Evolutionary conservation across 1,139 yeast species (phyloP), one percentile per base, ranked within the genome.

Genomic region (Hanseniaspora uvarum): DNA sequence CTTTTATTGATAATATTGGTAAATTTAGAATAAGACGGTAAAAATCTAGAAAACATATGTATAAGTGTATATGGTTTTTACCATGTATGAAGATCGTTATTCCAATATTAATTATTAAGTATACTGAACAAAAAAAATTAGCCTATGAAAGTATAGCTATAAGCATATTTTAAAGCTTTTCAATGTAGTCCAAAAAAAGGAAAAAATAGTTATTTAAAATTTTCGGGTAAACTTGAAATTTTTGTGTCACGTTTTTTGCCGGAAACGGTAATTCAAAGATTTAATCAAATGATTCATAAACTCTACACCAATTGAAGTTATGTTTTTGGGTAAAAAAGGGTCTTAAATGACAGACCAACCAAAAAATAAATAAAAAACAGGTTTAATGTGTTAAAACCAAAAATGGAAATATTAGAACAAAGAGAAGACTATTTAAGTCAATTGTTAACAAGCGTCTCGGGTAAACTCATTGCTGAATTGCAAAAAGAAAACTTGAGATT

Each of bases 401-500:
- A n/a, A 23, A 44, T 50, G 48, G 39, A 30, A 1, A 19, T 11
- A 8, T 30, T 43, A 7, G 43, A 41, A 3, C n/a, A 34, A 16
- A 18, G 30, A 21, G 48, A 43, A 28, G 16, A 16, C 12, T 38
- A 50, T 6, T 16, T 50, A 18, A 37, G 21, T 5, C 31, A 44
- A 3, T 16, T 50, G 14, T 18, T 50, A 16, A 44, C 39, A 14
- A 33, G 44, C 14, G 30, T 30, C 1, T 50, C 53, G 5, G 53
- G 48, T 19, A 50, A 43, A 16, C 40, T 50, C 4, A 50, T 50
- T 23, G n/a, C 43, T 5, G 44, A 50, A 23, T 28, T 50, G 5
- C 53, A 50, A 31, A 16, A 36, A 16, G 44, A 50, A 16, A 50
- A 50, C 26, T 12, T 43, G 4, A 26, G 46, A 30, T 41, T 50